These are phyloP conservation scores for Solanum chacoense DNA, from an alignment of 305 asterid species.

Conservation along the genomic window DNA sequence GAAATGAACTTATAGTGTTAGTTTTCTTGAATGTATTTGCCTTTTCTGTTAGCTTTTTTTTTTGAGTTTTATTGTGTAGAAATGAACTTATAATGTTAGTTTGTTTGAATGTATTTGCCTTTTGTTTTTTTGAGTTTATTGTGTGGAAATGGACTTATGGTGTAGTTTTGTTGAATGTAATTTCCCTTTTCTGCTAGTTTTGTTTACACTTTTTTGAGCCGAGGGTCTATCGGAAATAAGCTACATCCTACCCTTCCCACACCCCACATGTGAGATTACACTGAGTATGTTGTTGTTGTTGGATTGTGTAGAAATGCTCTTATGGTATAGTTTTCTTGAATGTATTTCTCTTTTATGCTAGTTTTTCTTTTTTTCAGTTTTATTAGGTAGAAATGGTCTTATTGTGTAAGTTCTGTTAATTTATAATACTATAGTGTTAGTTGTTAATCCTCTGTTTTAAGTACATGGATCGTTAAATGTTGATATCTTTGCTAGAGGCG, in stretches of 20 bases:
- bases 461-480: neutral
- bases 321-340: slow-evolving; percentile 5
- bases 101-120: neutral
- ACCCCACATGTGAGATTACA: neutral
- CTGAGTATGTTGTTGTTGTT: neutral
- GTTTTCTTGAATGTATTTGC: slow-evolving; percentile 21
- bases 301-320: neutral
- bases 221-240: neutral
- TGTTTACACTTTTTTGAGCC: neutral
- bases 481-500: neutral
- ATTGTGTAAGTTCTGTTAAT: neutral
- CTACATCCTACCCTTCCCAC: neutral
- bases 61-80: neutral
- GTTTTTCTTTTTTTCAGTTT: neutral
- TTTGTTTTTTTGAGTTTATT: neutral
- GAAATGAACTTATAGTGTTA: neutral
- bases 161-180: slow-evolving; percentile 19
- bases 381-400: neutral
- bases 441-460: neutral
- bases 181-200: neutral
- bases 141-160: neutral
- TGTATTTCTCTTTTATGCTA: neutral
- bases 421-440: neutral
- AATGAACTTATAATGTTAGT: neutral
- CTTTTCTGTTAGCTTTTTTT: neutral